Base-by-base conservation (phyloP, 345 rosid genomes). In the Ceriops zippeliana region DNA sequence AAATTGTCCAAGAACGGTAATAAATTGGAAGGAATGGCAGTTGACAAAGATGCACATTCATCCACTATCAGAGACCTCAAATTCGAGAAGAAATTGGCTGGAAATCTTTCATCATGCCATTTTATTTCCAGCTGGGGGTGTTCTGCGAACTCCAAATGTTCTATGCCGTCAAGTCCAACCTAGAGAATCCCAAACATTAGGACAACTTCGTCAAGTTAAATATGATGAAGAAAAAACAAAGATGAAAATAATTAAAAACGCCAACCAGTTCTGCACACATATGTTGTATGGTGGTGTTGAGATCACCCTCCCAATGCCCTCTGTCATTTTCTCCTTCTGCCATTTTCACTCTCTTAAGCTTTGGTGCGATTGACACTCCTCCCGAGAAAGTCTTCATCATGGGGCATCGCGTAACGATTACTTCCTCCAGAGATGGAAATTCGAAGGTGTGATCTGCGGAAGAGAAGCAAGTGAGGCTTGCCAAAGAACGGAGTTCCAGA, bases 311-410 rank as follows among this genome's bases (percentile, higher is more conserved):
- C 74, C 74, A 70, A 27, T 6, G 27, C 56, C 53, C 37, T 37
- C 1, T 38, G 21, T 53, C 22, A 20, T 64, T 4, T 1, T 27
- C 4, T 2, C 1, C 5, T 13, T 42, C 49, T 11, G 49, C 17
- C 49, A 11, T 19, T 8, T 47, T 17, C 2, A 67, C 11, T 62
- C n/a, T 20, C 63, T n/a, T 7, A 32, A 71, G 61, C 26, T 61
- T 71, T 66, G 75, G 75, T 4, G 71, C 71, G 68, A 42, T 67
- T 49, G 62, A 28, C 6, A 13, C 72, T 61, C 75, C 79, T 37
- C 57, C 13, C 24, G 69, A 71, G 68, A 76, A 76, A 47, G 21
- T 2, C 16, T 16, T 61, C 56, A 76, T 66, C n/a, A 49, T 11
- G 4, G 65, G 72, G 67, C 76, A 71, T 4, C 56, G 59, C n/a